Base-by-base conservation (phyloP, 768 basidiomycete species). In the Naematelia aurantialba region DNA sequence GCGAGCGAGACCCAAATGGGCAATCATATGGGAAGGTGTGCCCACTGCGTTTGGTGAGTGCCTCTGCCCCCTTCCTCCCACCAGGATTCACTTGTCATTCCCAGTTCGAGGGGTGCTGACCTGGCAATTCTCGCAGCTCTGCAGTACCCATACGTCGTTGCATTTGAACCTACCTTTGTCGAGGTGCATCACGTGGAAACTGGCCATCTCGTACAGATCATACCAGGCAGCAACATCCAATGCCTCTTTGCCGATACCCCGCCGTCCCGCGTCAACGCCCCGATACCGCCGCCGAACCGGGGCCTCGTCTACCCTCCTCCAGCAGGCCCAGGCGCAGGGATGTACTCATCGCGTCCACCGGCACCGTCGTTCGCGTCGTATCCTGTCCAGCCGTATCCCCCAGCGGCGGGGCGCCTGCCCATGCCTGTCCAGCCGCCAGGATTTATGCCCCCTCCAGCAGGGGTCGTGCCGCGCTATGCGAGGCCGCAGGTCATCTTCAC, bases 121-220 rank as follows among this genome's bases (percentile, higher is more conserved):
- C 14, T 42, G 19, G 27, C 5, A 12, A 19, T 25, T 29, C 59
- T 17, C 26, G 11, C 71, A 97, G 94, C 94, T 1, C 83, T 98
- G 12, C 89, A 92, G 72, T 93, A 92, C 78, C 94, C 96, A 1
- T 99, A 91, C 76, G 90, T 98, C 25, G 81, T 99, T 51, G 96
- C 94, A 0, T 93, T 99, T 73, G 96, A 98, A 74, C 88, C 92
- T 4, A 87, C 88, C 0, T 99, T 99, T 74, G 88, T 98, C 69
- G 96, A 99, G 78, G 87, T 99, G 50, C 86, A 92, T 27, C 89
- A 98, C 73, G 91, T 99, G 56, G 91, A 94, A 72, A 91, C 88
- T 1, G 92, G 96, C 11, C 79, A 84, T 34, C 83, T 98, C 76
- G 86, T 89, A 24, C 96, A 99, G 80, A 89, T 99, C 68, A 96